Evolutionary conservation across 2,329 filamentous ascomycete species (phyloP).

Genomic region (Neonectria ditissima): DNA sequence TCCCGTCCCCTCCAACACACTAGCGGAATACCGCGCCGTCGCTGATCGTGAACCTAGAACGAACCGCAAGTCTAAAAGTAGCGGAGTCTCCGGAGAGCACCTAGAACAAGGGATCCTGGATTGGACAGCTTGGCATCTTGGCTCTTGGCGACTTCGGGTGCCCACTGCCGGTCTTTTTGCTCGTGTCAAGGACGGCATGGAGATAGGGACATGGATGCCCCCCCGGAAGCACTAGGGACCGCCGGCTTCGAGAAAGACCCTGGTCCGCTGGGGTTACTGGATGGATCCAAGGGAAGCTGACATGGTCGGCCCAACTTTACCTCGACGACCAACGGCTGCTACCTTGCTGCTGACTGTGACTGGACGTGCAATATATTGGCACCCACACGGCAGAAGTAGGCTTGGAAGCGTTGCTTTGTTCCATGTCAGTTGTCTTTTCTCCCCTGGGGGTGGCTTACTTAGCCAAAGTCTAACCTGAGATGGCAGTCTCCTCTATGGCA

Average conservation of each 20-base stretch:
- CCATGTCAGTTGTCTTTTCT: neutral
- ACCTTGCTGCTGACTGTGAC: neutral
- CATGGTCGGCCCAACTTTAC: neutral
- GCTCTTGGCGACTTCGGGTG: no score
- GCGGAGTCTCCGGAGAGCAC: neutral
- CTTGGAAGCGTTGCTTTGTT: neutral
- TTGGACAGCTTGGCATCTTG: neutral
- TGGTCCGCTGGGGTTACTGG: neutral
- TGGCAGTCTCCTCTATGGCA: no score
- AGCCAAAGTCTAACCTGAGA: neutral
- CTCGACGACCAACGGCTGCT: slow-evolving; percentile 1
- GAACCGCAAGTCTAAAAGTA: neutral
- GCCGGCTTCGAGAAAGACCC: slow-evolving; percentile 8
- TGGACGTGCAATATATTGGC: neutral
- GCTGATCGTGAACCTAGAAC: neutral
- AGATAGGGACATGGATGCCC: slow-evolving; percentile 2
- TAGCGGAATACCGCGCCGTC: neutral
- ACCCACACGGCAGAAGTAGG: neutral
- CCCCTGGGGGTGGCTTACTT: no score
- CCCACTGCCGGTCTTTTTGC: no score
- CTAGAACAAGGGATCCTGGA: neutral
- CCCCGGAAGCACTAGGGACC: slow-evolving; percentile 7
- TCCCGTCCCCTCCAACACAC: neutral
- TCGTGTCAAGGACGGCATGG: neutral
- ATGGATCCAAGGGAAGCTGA: neutral